Evolutionary conservation across 2,329 filamentous ascomycete genomes (phyloP).

Genomic region (Ophiostoma tasmaniense): DNA sequence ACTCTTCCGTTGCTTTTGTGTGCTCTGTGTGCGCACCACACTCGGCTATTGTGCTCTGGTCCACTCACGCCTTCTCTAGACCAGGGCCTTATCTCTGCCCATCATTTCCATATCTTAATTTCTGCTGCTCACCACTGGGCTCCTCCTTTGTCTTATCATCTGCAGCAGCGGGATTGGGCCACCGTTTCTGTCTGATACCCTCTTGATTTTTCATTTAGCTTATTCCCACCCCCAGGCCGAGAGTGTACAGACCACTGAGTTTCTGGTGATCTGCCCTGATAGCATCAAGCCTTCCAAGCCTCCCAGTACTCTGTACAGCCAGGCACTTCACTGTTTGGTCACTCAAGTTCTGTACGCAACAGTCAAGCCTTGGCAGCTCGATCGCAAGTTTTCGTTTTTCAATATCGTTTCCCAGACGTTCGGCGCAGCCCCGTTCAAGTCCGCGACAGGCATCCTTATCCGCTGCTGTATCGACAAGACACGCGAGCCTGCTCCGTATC

Average conservation of each 20-base stretch:
- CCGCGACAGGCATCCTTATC: not conserved
- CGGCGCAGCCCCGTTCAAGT: conserved; percentile 5
- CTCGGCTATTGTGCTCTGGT: conserved; percentile 3
- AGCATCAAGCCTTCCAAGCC: not conserved
- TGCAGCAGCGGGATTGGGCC: conserved; percentile 12
- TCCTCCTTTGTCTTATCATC: conserved; percentile 15
- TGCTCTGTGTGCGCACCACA: not conserved
- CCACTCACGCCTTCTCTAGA: conserved; percentile 12
- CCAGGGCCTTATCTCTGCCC: conserved; percentile 16
- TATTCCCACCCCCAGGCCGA: not conserved
- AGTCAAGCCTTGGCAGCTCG: not conserved
- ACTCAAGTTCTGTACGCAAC: not conserved
- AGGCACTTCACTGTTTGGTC: not conserved
- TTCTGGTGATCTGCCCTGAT: not conserved
- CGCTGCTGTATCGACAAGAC: not conserved
- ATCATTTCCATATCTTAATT: not conserved
- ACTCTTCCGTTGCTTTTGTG: not conserved
- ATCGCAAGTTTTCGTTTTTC: not conserved
- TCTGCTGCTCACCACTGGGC: not conserved
- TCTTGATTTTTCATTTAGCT: not conserved
- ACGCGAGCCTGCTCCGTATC: not conserved
- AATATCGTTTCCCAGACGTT: conserved; percentile 7
- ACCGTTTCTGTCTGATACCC: not conserved
- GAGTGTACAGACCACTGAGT: not conserved
- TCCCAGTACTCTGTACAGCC: not conserved